phyloP scores from a whole-genome alignment of 345 rosid genomes.

The Nasturtium officinale region DNA sequence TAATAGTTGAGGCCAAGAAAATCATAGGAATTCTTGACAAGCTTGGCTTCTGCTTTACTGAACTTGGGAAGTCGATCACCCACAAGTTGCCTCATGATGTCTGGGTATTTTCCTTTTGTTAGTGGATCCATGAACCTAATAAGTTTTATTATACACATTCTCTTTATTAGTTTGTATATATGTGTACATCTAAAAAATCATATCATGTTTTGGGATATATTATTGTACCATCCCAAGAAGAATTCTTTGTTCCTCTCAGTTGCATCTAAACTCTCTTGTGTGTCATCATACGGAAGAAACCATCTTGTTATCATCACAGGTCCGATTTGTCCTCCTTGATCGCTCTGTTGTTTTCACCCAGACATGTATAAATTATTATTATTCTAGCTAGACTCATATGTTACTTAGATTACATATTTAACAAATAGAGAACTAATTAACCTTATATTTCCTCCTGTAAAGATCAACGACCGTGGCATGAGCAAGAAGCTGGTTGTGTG shows the following conservation, averaged over 20 bases:
- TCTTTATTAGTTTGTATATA: background rate
- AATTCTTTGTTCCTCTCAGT: slow-evolving; percentile 36
- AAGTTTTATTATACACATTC: background rate
- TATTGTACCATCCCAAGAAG: slow-evolving; percentile 33
- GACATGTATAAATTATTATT: too few relatives aligned
- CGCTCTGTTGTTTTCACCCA: background rate
- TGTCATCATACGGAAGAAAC: slow-evolving; percentile 26
- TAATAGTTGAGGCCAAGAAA: slow-evolving; percentile 41
- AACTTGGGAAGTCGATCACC: slow-evolving; percentile 27
- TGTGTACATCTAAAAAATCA: too few relatives aligned
- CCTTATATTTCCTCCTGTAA: slow-evolving; percentile 35
- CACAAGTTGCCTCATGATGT: slow-evolving; percentile 18
- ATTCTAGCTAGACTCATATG: background rate
- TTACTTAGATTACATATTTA: background rate
- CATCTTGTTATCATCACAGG: slow-evolving; percentile 42
- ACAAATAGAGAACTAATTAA: background rate
- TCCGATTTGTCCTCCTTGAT: slow-evolving; percentile 32
- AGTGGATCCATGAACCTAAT: slow-evolving; percentile 40
- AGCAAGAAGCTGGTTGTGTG: slow-evolving; percentile 37
- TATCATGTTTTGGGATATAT: background rate
- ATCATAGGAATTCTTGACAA: slow-evolving; percentile 31
- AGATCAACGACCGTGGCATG: slow-evolving; percentile 29
- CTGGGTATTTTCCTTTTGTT: slow-evolving; percentile 35
- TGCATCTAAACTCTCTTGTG: background rate
- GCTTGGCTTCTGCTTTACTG: background rate